These are phyloP conservation scores for Dactylellina leptospora DNA, from an alignment of 2,329 filamentous ascomycete genomes.

Conservation along the genomic window DNA sequence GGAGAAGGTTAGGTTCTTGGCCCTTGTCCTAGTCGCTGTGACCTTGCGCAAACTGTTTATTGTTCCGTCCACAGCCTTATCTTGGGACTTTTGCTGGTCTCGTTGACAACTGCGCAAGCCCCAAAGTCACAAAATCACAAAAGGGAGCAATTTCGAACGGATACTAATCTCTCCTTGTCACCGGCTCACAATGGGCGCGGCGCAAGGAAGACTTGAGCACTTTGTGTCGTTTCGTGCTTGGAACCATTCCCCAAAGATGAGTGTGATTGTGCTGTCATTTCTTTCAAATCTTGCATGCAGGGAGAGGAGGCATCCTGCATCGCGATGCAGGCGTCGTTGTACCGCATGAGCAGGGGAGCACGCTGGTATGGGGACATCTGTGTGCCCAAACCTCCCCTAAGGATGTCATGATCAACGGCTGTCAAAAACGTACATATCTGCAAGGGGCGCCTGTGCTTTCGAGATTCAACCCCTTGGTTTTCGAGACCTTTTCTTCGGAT, in stretches of 20 bases:
- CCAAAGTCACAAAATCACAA: slow-evolving; percentile 3
- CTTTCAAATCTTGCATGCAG: slow-evolving; percentile 40
- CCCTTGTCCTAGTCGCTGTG: slow-evolving; percentile 36
- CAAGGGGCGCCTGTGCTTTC: slow-evolving; percentile 40
- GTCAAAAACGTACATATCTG: slow-evolving; percentile 45
- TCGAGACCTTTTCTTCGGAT: slow-evolving; percentile 35
- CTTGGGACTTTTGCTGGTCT: slow-evolving; percentile 8
- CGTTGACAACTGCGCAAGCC: slow-evolving; percentile 7
- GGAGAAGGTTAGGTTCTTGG: slow-evolving; percentile 43
- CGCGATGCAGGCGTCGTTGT: too few relatives aligned
- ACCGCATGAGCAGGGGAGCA: slow-evolving; percentile 46
- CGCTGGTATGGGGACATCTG: slow-evolving; percentile 14
- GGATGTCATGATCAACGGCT: slow-evolving; percentile 45
- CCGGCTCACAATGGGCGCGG: slow-evolving; percentile 34
- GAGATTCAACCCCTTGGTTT: slow-evolving; percentile 22
- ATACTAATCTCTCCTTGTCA: slow-evolving; percentile 46
- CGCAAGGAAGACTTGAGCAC: slow-evolving; percentile 9
- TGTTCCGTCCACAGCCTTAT: slow-evolving; percentile 38
- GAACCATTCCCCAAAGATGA: slow-evolving; percentile 35
- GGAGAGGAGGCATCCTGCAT: slow-evolving; percentile 47
- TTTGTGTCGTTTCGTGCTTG: slow-evolving; percentile 24
- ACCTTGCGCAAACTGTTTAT: slow-evolving; percentile 39
- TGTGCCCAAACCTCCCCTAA: slow-evolving; percentile 30
- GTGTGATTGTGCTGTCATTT: slow-evolving; percentile 44
- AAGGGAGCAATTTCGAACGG: slow-evolving; percentile 43